A percentile compares a stretch with the other conserved stretches of the same genome.
Conservation (phyloP, 306 rosid species). For the Boehmeria nivea region DNA sequence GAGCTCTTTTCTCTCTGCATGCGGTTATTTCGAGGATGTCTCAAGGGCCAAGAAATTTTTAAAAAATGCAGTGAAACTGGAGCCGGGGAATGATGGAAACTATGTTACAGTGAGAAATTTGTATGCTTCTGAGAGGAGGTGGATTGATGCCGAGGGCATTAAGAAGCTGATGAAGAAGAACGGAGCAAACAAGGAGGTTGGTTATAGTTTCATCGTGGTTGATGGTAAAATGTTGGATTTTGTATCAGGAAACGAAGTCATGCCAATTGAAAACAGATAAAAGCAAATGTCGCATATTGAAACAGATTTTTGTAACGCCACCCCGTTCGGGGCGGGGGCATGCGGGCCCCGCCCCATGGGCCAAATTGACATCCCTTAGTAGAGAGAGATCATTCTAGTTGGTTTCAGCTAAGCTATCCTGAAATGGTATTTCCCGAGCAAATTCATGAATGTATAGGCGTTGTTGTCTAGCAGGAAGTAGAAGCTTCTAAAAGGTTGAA, state of each 20-base stretch:
- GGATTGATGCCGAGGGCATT: slow-evolving; percentile 55
- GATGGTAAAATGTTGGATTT: slow-evolving; percentile 50
- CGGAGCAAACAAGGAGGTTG: slow-evolving; percentile 54
- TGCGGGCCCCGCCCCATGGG: no score
- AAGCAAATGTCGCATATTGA: no score
- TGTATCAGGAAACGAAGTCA: slow-evolving; percentile 32
- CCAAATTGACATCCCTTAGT: no score
- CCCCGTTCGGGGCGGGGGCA: no score
- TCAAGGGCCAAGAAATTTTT: slow-evolving; percentile 54
- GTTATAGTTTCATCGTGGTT: slow-evolving; percentile 54
- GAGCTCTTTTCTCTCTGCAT: slow-evolving; percentile 60
- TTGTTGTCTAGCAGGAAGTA: no score
- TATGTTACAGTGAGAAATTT: slow-evolving; percentile 57
- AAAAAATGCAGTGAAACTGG: slow-evolving; percentile 32
- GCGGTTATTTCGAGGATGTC: slow-evolving; percentile 48
- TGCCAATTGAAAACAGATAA: slow-evolving; percentile 41
- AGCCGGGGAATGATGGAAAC: slow-evolving; percentile 41
- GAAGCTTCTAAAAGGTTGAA: no score
- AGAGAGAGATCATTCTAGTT: no score
- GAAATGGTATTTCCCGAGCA: no score
- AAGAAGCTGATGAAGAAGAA: slow-evolving; percentile 45
- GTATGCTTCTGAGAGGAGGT: slow-evolving; percentile 48
- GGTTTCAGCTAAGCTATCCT: no score
- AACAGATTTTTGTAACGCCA: no score
- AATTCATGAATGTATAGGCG: no score